phyloP scores from a whole-genome alignment of 139 green algal species.

The Zygnema cylindricum region DNA sequence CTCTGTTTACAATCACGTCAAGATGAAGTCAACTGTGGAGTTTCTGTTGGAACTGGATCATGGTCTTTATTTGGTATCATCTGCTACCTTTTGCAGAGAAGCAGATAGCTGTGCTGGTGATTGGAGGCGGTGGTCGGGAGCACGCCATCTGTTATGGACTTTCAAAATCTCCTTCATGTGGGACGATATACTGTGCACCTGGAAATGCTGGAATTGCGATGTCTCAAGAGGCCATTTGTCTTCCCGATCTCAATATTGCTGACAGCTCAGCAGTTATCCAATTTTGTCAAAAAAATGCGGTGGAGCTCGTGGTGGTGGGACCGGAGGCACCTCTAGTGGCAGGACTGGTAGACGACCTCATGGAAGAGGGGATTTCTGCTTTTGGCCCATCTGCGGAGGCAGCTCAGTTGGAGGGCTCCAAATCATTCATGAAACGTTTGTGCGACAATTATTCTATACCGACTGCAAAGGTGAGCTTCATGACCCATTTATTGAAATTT shows the following conservation, averaged over 20 bases:
- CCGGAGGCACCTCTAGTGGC: slow-evolving; percentile 85
- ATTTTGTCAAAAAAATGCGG: slow-evolving; percentile 47
- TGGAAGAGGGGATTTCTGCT: slow-evolving; percentile 73
- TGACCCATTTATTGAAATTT: too few species aligned
- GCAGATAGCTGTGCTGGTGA: slow-evolving; percentile 51
- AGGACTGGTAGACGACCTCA: slow-evolving; percentile 86
- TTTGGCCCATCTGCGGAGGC: slow-evolving; percentile 88
- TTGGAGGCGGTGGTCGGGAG: slow-evolving; percentile 63
- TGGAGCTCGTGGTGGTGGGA: slow-evolving; percentile 61
- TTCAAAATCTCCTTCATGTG: slow-evolving; percentile 22
- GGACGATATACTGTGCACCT: slow-evolving; percentile 54
- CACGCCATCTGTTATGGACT: slow-evolving; percentile 61
- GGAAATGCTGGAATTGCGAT: slow-evolving; percentile 61
- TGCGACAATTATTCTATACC: slow-evolving; percentile 92
- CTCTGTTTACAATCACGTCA: too few species aligned
- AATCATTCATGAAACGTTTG: slow-evolving; percentile 95
- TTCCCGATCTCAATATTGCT: slow-evolving; percentile 49
- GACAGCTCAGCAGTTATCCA: slow-evolving; percentile 53
- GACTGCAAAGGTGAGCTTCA: slow-evolving; percentile 67
- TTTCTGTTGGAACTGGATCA: too few species aligned
- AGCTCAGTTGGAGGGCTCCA: slow-evolving; percentile 92
- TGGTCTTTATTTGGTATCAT: too few species aligned
- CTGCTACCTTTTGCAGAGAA: slow-evolving; percentile 22
- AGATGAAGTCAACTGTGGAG: too few species aligned
- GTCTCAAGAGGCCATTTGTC: slow-evolving; percentile 49